Evolutionary conservation across 163 green algal genomes (phyloP).

Genomic region (Smithsoniella earleae): DNA sequence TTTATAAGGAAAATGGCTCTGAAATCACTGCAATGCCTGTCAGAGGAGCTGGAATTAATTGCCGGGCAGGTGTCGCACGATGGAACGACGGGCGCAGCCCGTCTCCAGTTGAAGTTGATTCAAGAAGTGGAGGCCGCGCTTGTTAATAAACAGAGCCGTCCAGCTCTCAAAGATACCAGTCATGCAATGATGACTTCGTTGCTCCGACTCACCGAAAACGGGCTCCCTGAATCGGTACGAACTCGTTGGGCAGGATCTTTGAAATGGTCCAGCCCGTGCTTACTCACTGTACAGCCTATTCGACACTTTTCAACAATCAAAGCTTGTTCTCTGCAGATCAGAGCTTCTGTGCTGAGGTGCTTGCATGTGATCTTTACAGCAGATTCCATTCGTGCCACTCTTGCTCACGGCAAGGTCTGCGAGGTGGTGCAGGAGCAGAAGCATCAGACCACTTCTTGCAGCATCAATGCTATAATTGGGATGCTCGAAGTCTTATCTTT

Average conservation of each 20-base stretch:
- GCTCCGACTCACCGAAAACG: not conserved
- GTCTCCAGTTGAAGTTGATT: constrained; percentile 8
- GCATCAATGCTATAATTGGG: not conserved
- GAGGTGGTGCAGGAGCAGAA: not conserved
- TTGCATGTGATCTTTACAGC: constrained; percentile 9
- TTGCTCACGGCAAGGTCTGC: constrained; percentile 2
- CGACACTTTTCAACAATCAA: not conserved
- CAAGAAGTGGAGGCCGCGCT: not conserved
- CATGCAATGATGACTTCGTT: constrained; percentile 25
- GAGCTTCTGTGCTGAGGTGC: not conserved
- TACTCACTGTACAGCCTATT: not conserved
- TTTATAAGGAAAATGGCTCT: too few relatives aligned
- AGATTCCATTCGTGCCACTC: constrained; percentile 9
- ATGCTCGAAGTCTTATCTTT: constrained; percentile 1
- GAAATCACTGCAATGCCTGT: too few relatives aligned
- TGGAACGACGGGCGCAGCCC: not conserved
- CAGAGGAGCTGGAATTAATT: too few relatives aligned
- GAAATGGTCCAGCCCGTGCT: not conserved
- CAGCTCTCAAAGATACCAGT: constrained; percentile 8
- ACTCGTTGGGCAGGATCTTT: too few relatives aligned
- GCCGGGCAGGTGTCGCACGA: not conserved
- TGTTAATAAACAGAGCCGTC: not conserved
- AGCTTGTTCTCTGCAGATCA: not conserved
- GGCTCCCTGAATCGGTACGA: not conserved
- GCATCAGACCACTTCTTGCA: too few relatives aligned